These are phyloP conservation scores for Alternaria burnsii DNA, from an alignment of 2,329 filamentous ascomycete genomes.

Conservation along the genomic window DNA sequence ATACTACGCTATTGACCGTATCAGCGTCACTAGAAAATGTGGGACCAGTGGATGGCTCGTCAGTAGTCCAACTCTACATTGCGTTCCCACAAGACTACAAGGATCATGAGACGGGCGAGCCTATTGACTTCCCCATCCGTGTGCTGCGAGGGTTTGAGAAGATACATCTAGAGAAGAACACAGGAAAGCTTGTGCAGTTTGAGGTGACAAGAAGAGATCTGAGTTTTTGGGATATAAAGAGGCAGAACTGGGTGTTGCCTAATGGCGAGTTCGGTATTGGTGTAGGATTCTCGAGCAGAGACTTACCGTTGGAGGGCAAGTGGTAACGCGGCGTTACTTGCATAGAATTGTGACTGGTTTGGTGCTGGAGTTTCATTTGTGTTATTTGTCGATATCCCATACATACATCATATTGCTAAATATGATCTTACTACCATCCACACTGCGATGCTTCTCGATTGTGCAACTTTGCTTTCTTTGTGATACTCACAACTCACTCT, in stretches of 20 bases:
- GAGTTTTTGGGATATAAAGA: conserved; percentile 52
- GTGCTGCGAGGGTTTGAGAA: conserved; percentile 57
- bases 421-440: no score
- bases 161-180: conserved; percentile 40
- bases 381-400: background rate
- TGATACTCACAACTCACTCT: conserved; percentile 35
- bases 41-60: conserved; percentile 62
- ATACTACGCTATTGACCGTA: conserved; percentile 63
- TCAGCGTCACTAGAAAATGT: conserved; percentile 68
- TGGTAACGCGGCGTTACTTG: conserved; percentile 30
- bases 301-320: conserved; percentile 41
- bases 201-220: conserved; percentile 52
- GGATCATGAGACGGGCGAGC: conserved; percentile 54
- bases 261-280: conserved; percentile 41
- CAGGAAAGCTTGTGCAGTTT: conserved; percentile 44
- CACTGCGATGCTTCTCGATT: background rate
- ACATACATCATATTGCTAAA: background rate
- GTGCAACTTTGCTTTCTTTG: background rate
- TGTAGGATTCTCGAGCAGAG: conserved; percentile 47
- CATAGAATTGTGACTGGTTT: conserved; percentile 3
- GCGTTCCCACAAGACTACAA: conserved; percentile 55
- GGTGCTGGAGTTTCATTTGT: background rate
- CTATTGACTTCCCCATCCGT: conserved; percentile 65
- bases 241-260: conserved; percentile 54
- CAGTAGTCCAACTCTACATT: conserved; percentile 67